These are phyloP conservation scores for Ascochyta fabae DNA, from an alignment of 2,329 filamentous ascomycete genomes.

Conservation along the genomic window DNA sequence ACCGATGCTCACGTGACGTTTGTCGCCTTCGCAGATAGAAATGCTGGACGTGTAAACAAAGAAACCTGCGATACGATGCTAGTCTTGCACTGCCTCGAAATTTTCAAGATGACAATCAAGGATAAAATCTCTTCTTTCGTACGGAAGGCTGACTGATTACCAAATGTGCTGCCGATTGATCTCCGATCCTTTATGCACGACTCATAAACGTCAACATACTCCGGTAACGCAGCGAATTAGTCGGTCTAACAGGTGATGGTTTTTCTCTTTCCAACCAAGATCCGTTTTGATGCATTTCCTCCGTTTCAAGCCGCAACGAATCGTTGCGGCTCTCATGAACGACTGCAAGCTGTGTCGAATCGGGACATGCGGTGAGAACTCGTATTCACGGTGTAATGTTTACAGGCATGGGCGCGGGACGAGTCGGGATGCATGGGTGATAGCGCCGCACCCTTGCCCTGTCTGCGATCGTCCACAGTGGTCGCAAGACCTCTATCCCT, in stretches of 20 bases:
- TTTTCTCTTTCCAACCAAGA: not conserved
- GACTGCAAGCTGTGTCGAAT: constrained; percentile 22
- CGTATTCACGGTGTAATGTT: constrained; percentile 22
- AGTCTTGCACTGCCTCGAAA: constrained; percentile 5
- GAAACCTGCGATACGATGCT: constrained; percentile 15
- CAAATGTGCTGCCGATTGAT: constrained; percentile 22
- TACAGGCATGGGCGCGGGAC: constrained; percentile 34
- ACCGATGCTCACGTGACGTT: not conserved
- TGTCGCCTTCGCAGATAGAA: not conserved
- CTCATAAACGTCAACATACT: not conserved
- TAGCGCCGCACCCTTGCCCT: constrained; percentile 38
- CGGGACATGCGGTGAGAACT: constrained; percentile 18
- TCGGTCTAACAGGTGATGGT: not conserved
- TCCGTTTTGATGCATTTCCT: not conserved
- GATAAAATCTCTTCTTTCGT: constrained; percentile 11
- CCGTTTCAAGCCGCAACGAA: not conserved
- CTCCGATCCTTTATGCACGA: constrained; percentile 11
- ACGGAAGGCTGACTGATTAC: constrained; percentile 16
- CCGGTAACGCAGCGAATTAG: not conserved
- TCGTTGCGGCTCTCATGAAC: constrained; percentile 1
- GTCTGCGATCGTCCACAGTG: constrained; percentile 43
- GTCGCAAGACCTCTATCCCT: constrained; percentile 38
- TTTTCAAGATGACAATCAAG: not conserved
- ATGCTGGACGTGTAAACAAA: not conserved
- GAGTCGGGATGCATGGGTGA: constrained; percentile 41